Evolutionary conservation across 2,329 filamentous ascomycete species (phyloP).

Genomic region (Calonectria pseudoreteaudii): DNA sequence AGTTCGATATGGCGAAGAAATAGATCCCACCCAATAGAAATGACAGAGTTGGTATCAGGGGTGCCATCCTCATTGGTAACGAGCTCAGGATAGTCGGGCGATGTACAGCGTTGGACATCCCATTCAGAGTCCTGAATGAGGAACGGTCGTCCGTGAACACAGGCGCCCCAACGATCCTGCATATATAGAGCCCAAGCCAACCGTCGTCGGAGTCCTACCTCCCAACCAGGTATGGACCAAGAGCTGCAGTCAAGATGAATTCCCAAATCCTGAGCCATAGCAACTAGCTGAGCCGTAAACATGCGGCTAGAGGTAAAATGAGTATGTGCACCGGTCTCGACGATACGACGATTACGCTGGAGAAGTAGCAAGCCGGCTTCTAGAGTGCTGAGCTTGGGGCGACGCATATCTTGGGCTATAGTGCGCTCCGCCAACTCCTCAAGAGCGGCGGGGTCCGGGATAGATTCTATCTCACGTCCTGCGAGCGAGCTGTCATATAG

Average conservation of each 20-base stretch:
- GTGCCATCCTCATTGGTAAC: slow-evolving; percentile 49
- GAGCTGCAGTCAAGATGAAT: slow-evolving; percentile 70
- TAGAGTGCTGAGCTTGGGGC: slow-evolving; percentile 66
- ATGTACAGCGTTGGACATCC: slow-evolving; percentile 57
- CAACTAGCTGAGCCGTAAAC: slow-evolving; percentile 65
- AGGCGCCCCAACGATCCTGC: slow-evolving; percentile 72
- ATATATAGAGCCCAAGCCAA: slow-evolving; percentile 74
- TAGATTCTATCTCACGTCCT: slow-evolving; percentile 44
- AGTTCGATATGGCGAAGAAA: slow-evolving; percentile 64
- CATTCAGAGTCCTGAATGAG: slow-evolving; percentile 66
- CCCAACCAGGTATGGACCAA: slow-evolving; percentile 74
- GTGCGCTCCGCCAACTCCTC: slow-evolving; percentile 57
- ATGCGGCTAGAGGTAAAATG: slow-evolving; percentile 53
- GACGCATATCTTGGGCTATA: slow-evolving; percentile 60
- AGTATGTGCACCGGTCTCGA: slow-evolving; percentile 36
- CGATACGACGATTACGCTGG: slow-evolving; percentile 59
- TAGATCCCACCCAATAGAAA: slow-evolving; percentile 58
- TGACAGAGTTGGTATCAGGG: slow-evolving; percentile 54
- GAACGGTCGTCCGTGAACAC: slow-evolving; percentile 68
- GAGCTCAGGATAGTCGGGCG: slow-evolving; percentile 54
- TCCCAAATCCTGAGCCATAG: slow-evolving; percentile 68
- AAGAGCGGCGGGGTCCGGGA: slow-evolving; percentile 45
- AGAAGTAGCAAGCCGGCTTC: slow-evolving; percentile 67
- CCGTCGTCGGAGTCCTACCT: slow-evolving; percentile 69
- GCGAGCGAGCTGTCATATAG: slow-evolving; percentile 65